Base-by-base conservation (phyloP, 2,329 filamentous ascomycete species). In the Talaromyces sp. region DNA sequence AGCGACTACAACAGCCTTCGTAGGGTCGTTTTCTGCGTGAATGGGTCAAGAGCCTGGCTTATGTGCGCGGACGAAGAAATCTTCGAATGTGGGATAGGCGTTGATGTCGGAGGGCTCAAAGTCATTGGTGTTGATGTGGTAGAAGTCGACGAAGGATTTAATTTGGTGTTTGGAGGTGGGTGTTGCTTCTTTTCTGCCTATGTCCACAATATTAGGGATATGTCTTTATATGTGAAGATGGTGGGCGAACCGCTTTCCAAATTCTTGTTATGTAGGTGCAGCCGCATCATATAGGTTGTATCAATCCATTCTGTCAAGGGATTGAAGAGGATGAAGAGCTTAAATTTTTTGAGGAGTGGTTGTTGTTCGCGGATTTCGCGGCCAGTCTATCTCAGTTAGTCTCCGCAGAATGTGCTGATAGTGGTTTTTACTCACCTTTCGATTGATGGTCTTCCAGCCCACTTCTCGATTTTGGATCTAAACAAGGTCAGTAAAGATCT, bases 281-380 rank as follows among this genome's bases (percentile, higher is more conserved):
- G 66, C 16, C 78, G 73, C 72, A 80, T 73, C 8, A 69, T 63
- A 62, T 77, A 73, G 0, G 76, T 80, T 3, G 68, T 72, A 66
- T 79, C 76, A 39, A 81, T 71, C 79, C 76, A 81, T 71, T 79
- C 78, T 7, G 70, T 75, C 1, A 77, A 50, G 2, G 75, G 78
- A 62, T 80, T 81, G 71, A 81, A 81, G 8, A 81, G 72, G 0
- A 81, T 27, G 3, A 80, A 67, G 5, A 82, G 69, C 66, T 79
- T 80, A 19, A 80, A 22, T 61, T 81, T 81, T 69, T 81, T 78
- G 63, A 70, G 69, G 22, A 81, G 69, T 0, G 76, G 72, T 62
- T 80, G 74, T 64, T 80, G 73, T 66, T 82, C 78, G 24, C 78
- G 76, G 9, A 63, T 74, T 74, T 39, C 13, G 10, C 45, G 45